Evolutionary conservation across 2,329 filamentous ascomycete species (phyloP).

Genomic region (Atkinsonella hypoxylon): DNA sequence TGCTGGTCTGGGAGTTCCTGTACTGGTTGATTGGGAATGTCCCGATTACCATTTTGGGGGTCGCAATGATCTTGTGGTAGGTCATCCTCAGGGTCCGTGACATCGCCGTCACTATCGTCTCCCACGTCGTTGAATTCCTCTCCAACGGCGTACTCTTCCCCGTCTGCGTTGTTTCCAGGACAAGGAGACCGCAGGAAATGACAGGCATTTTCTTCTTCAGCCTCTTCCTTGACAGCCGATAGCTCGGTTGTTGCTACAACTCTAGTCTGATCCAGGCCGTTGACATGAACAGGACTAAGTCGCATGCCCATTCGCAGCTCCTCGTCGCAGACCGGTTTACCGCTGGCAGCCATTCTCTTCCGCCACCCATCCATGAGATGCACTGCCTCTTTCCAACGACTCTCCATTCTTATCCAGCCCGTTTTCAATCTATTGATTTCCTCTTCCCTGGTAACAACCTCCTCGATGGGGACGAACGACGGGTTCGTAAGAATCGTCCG

Average conservation of each 20-base stretch:
- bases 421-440: conserved; percentile 74
- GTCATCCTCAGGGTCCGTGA: conserved; percentile 33
- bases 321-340: conserved; percentile 56
- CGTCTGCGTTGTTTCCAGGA: conserved; percentile 10
- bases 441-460: conserved; percentile 83
- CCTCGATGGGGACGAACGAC: conserved; percentile 89
- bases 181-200: conserved; percentile 16
- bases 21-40: conserved; percentile 22
- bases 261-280: conserved; percentile 36
- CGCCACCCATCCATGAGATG: conserved; percentile 89
- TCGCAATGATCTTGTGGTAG: conserved; percentile 31
- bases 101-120: conserved; percentile 25
- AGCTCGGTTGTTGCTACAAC: conserved; percentile 27
- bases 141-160: not conserved
- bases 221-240: conserved; percentile 36
- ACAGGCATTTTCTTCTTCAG: conserved; percentile 19
- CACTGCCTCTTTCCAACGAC: conserved; percentile 79
- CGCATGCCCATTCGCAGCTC: conserved; percentile 57
- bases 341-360: conserved; percentile 61
- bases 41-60: conserved; percentile 30
- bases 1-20: conserved; percentile 12
- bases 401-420: conserved; percentile 91
- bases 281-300: conserved; percentile 45
- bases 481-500: conserved; percentile 82
- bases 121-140: conserved; percentile 15